Evolutionary conservation across 2,329 filamentous ascomycete species (phyloP), one percentile per base, ranked within the genome.

Genomic region (Sporothrix humicola): DNA sequence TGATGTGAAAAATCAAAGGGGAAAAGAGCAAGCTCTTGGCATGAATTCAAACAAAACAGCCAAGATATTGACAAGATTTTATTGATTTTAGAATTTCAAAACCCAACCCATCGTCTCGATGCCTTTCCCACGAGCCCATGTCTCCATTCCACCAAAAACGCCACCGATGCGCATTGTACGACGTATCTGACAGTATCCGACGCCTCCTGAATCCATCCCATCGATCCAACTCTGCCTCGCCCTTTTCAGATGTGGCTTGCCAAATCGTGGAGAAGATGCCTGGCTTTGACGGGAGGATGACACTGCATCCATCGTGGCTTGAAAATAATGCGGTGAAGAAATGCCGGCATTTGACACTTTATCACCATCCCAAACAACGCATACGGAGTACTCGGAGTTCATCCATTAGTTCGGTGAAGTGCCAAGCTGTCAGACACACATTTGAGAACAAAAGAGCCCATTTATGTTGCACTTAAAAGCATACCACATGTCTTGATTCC

Each of bases 181-280:
- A 8, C 17, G 50, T 54, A 54, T 26, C 23, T 26, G 23, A 37
- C 31, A 37, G n/a, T 7, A 54, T 7, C 52, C 7, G 20, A 54
- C n/a, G 20, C 26, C 20, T 20, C 56, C 37, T 8, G 20, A 37
- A 8, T 15, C 23, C 23, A 8, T 15, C 23, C 23, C 56, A 26
- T 23, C 23, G 9, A 59, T 59, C n/a, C 20, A 37, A 37, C 5
- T 58, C 20, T 31, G 5, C 17, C 17, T 61, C 58, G 37, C 26
- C 9, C 37, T 37, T 31, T 44, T 63, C 13, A 17, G 31, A 63
- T 63, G 59, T 63, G 59, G 59, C 59, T 63, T 63, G 42, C 31
- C 31, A 46, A 46, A 9, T 20, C 52, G 20, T 56, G 5, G 52
- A 56, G 52, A 8, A 17, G n/a, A 37, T 37, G 31, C 31, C 31